A percentile compares a stretch with the other conserved stretches of the same genome.
Evolutionary conservation across 768 basidiomycete genomes (phyloP).

Genomic region (Plicaturopsis crispa): DNA sequence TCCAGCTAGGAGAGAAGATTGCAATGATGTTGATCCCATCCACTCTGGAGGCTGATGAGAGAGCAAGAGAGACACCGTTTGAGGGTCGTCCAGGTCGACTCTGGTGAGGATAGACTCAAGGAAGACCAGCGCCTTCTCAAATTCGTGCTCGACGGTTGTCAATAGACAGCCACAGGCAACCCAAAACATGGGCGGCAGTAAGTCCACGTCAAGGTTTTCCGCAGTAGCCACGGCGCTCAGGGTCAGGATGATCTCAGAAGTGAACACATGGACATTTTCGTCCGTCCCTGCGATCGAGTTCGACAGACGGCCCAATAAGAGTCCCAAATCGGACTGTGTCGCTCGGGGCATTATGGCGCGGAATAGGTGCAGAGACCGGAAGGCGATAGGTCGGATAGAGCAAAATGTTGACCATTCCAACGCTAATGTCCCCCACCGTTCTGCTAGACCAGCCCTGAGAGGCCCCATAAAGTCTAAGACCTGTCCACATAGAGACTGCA

Average conservation of each 20-base stretch:
- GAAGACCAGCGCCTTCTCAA: constrained; percentile 55
- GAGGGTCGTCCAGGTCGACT: constrained; percentile 63
- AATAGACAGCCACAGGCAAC: constrained; percentile 72
- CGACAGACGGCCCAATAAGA: constrained; percentile 75
- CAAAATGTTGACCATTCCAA: constrained; percentile 83
- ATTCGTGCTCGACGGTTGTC: constrained; percentile 80
- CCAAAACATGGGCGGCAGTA: constrained; percentile 87
- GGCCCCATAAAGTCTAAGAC: constrained; percentile 64
- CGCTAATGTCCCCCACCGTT: constrained; percentile 75
- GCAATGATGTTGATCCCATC: constrained; percentile 57
- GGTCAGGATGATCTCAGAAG: constrained; percentile 74
- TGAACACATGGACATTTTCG: constrained; percentile 73
- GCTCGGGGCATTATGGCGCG: constrained; percentile 70
- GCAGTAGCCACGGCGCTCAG: constrained; percentile 54
- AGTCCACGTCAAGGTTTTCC: constrained; percentile 46
- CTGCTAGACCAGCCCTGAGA: constrained; percentile 58
- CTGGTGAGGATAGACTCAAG: constrained; percentile 58
- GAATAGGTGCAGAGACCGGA: constrained; percentile 87
- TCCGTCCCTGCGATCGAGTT: constrained; percentile 77
- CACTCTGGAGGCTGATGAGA: constrained; percentile 66
- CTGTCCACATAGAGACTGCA: constrained; percentile 59
- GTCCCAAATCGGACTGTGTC: constrained; percentile 64
- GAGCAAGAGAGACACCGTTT: constrained; percentile 61
- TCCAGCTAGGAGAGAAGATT: constrained; percentile 66
- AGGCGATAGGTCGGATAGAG: constrained; percentile 78